Base-by-base conservation (phyloP, 176 grass and related monocot genomes). In the Rhipidocladum racemiflorum region DNA sequence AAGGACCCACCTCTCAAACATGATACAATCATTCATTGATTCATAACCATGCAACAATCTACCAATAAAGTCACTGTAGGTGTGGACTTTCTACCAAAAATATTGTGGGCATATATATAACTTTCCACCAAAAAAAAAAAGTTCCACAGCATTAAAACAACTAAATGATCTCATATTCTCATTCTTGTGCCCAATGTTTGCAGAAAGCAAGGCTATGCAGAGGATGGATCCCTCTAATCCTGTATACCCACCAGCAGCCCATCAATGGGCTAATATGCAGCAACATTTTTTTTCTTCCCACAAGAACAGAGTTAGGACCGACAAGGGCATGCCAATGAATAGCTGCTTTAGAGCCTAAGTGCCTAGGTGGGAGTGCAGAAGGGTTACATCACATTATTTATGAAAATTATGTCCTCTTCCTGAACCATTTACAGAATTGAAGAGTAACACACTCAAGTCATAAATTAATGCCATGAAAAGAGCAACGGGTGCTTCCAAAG, bases 31-130 rank as follows among this genome's bases (percentile, higher is more conserved):
- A 85, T 38, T 71, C 11, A 36, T 76, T 69, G 32, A 85, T 38
- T 48, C 11, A 36, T 76, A 49, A 63, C 35, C 59, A 78, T 46
- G 57, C 74, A 88, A 54, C 42, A 70, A 70, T 81, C 63, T 59
- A 54, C 63, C 55, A 63, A 76, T 53, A 61, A 76, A 76, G 70
- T 44, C 62, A 63, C 64, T 85, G 35, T 81, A 56, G 82, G 54
- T 70, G 82, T 81, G 70, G 82, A 89, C 87, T 81, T 81, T 56
- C 61, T 12, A 89, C 56, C 70, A 76, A 61, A 88, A 69, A 61
- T 38, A 73, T 79, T 82, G 29, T 63, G 61, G 34, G 25, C 63
- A 70, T 74, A 65, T n/a, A 50, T 64, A 79, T 1, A 84, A 66
- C 75, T 56, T 77, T 72, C 73, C 65, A 72, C 59, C 17, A 46